Conservation (phyloP, 805 yeast genomes). For the Starmera quercuum region DNA sequence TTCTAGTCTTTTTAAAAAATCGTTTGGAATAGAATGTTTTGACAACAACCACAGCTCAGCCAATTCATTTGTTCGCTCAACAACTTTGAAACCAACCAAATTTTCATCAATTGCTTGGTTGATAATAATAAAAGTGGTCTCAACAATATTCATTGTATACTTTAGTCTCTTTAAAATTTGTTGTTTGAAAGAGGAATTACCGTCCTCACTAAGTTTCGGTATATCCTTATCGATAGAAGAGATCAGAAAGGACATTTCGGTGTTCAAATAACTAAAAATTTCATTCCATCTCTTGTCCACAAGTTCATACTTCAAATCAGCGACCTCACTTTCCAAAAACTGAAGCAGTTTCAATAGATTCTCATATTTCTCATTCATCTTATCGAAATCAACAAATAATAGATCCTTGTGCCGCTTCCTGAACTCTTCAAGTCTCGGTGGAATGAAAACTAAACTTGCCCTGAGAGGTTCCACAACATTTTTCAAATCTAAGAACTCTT, state of each 20-base stretch:
- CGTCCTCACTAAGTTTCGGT: constrained; percentile 16
- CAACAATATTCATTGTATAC: constrained; percentile 30
- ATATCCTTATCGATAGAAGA: constrained; percentile 20
- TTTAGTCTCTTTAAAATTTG: constrained; percentile 25
- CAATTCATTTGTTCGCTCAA: constrained; percentile 26
- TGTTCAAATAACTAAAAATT: constrained; percentile 39
- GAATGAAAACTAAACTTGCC: constrained; percentile 44
- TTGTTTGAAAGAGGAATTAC: constrained; percentile 10
- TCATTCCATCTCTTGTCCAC: constrained; percentile 51
- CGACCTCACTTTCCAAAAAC: constrained; percentile 32
- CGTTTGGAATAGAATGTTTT: constrained; percentile 14
- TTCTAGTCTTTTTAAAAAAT: constrained; percentile 12
- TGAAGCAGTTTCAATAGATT: constrained; percentile 32
- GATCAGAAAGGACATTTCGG: constrained; percentile 27
- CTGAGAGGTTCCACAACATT: constrained; percentile 40
- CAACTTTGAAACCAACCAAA: constrained; percentile 28
- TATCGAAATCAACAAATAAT: constrained; percentile 15
- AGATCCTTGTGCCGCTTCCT: constrained; percentile 16
- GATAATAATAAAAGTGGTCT: constrained; percentile 29
- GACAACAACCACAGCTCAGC: constrained; percentile 26
- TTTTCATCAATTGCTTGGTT: constrained; percentile 34
- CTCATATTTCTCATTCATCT: constrained; percentile 31
- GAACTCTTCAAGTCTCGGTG: constrained; percentile 39
- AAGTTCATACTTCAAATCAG: constrained; percentile 33
- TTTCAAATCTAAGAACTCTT: constrained; percentile 33